A percentile compares a stretch with the other conserved stretches of the same genome.
phyloP scores from a whole-genome alignment of 2,329 filamentous ascomycete species.

The Tolypocladium capitatum region DNA sequence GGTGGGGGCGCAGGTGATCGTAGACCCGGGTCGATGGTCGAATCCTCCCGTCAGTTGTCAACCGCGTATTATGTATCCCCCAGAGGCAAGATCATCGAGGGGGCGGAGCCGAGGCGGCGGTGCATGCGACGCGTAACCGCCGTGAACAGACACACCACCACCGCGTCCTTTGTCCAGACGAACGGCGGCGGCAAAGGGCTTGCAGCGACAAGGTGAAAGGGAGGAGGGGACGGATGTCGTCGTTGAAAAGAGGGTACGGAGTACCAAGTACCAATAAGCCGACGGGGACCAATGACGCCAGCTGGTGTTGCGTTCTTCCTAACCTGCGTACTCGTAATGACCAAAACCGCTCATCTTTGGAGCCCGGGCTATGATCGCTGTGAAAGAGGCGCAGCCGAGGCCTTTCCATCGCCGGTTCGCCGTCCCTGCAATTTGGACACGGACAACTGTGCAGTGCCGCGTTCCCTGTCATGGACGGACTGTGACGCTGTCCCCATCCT shows the following conservation, averaged over 20 bases:
- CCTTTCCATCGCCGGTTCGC: no score
- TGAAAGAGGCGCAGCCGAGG: not conserved
- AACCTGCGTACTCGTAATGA: no score
- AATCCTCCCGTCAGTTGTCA: not conserved
- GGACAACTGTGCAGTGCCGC: no score
- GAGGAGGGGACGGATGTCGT: not conserved
- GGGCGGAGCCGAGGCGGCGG: not conserved
- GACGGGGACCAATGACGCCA: not conserved
- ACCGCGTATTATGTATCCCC: not conserved
- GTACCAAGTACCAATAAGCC: no score
- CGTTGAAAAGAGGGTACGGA: no score
- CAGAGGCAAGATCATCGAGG: not conserved
- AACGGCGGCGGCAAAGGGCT: not conserved
- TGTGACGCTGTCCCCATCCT: no score
- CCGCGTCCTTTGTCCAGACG: not conserved
- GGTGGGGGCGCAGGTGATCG: not conserved
- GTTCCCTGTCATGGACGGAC: no score
- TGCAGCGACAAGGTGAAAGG: not conserved
- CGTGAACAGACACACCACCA: not conserved
- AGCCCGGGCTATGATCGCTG: not conserved
- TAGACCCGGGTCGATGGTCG: no score
- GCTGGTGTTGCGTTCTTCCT: no score
- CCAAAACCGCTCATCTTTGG: not conserved
- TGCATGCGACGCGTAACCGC: not conserved
- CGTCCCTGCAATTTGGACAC: no score